Evolutionary conservation across 2,329 filamentous ascomycete species (phyloP).

Genomic region (Diplodia intermedia): DNA sequence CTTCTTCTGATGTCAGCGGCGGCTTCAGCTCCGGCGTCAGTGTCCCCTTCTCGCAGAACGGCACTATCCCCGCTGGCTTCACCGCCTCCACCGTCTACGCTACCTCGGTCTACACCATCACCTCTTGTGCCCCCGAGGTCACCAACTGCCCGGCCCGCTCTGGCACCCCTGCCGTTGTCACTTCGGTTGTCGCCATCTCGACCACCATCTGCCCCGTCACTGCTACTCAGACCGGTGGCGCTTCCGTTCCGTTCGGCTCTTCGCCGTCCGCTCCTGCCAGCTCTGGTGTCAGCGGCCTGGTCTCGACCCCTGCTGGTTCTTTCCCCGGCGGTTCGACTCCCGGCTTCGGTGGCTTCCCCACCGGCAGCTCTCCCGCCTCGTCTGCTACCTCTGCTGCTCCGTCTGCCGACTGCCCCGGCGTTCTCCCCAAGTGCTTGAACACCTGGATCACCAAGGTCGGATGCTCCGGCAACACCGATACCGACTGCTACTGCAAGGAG

Average conservation of each 20-base stretch:
- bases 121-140: constrained; percentile 16
- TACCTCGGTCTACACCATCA: constrained; percentile 37
- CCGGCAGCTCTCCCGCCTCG: constrained; percentile 30
- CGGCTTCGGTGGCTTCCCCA: constrained; percentile 14
- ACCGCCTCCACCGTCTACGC: constrained; percentile 32
- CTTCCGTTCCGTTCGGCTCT: constrained; percentile 32
- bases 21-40: constrained; percentile 13
- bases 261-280: constrained; percentile 24
- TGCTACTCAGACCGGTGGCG: constrained; percentile 13
- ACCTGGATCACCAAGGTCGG: constrained; percentile 77
- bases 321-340: constrained; percentile 33
- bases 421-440: constrained; percentile 89
- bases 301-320: constrained; percentile 23
- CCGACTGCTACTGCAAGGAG: constrained; percentile 85
- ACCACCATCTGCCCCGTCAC: constrained; percentile 32
- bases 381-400: constrained; percentile 34
- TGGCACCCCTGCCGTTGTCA: constrained; percentile 30
- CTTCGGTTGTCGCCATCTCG: constrained; percentile 22
- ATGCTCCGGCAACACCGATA: constrained; percentile 85
- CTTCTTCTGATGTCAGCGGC: constrained; percentile 33
- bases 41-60: constrained; percentile 25
- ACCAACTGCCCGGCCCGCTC: constrained; percentile 38
- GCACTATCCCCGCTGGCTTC: constrained; percentile 22
- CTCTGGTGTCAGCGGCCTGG: constrained; percentile 16
- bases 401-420: constrained; percentile 62